Conservation (phyloP, 176 grass and related monocot genomes). For the Carex scoparia region DNA sequence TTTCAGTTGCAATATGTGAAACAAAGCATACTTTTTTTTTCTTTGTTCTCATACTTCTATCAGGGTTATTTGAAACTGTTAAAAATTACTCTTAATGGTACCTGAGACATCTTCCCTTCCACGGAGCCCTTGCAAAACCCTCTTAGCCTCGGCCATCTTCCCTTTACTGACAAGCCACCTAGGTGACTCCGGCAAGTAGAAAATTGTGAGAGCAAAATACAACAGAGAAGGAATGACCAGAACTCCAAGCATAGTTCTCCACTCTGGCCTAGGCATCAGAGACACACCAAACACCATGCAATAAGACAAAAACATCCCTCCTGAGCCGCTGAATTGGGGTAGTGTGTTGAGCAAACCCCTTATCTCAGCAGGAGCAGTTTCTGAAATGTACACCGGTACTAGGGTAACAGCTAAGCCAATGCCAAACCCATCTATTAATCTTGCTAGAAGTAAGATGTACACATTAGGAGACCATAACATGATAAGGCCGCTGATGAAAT, state of each 20-base stretch:
- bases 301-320: slow-evolving; percentile 98
- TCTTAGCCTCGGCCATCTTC: slow-evolving; percentile 70
- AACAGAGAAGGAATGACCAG: slow-evolving; percentile 76
- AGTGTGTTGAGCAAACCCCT: slow-evolving; percentile 81
- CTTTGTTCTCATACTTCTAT: neutral
- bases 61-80: neutral
- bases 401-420: slow-evolving; percentile 85
- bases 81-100: slow-evolving; percentile 19
- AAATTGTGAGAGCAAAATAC: slow-evolving; percentile 76
- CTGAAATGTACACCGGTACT: slow-evolving; percentile 88
- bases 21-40: neutral
- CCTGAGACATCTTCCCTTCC: slow-evolving; percentile 96
- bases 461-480: slow-evolving; percentile 95
- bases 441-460: slow-evolving; percentile 70
- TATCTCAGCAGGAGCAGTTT: slow-evolving; percentile 90
- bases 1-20: slow-evolving; percentile 2
- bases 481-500: slow-evolving; percentile 67
- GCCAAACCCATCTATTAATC: slow-evolving; percentile 86
- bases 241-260: slow-evolving; percentile 97
- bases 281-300: slow-evolving; percentile 97
- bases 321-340: slow-evolving; percentile 84
- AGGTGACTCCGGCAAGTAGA: slow-evolving; percentile 96
- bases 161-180: slow-evolving; percentile 99
- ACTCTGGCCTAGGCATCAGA: slow-evolving; percentile 56
- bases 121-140: slow-evolving; percentile 57